Percentiles rank a stretch among this genome's conserved stretches.
phyloP scores from a whole-genome alignment of 2,329 filamentous ascomycete genomes.

The Exophiala sp. region DNA sequence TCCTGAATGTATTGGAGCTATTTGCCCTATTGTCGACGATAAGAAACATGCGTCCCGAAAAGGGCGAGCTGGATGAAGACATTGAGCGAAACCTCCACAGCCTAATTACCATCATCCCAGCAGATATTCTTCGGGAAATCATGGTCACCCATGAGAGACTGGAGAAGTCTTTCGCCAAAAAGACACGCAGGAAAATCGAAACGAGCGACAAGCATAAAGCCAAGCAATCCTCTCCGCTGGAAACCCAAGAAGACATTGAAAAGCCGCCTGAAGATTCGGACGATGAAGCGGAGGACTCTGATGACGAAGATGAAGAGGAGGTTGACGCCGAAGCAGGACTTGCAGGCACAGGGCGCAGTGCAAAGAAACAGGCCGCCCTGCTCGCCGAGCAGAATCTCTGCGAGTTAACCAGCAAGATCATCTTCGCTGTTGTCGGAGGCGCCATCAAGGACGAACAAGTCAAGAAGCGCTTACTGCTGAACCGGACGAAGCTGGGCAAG shows the following conservation, averaged over 20 bases:
- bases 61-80: slow-evolving; percentile 35
- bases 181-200: slow-evolving; percentile 41
- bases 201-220: slow-evolving; percentile 8
- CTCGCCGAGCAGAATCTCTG: slow-evolving; percentile 81
- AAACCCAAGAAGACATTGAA: slow-evolving; percentile 25
- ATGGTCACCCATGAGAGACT: slow-evolving; percentile 69
- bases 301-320: slow-evolving; percentile 76
- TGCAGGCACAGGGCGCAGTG: slow-evolving; percentile 30
- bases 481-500: slow-evolving; percentile 70
- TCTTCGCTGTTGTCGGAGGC: slow-evolving; percentile 69
- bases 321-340: slow-evolving; percentile 48
- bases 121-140: slow-evolving; percentile 59
- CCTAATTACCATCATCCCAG: slow-evolving; percentile 63
- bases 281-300: slow-evolving; percentile 51
- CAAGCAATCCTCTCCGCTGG: slow-evolving; percentile 3
- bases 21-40: slow-evolving; percentile 73
- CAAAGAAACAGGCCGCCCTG: slow-evolving; percentile 59
- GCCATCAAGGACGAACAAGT: slow-evolving; percentile 70
- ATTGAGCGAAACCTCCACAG: slow-evolving; percentile 52
- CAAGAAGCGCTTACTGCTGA: slow-evolving; percentile 66
- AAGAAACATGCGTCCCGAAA: slow-evolving; percentile 42
- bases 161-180: slow-evolving; percentile 72
- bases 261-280: slow-evolving; percentile 46
- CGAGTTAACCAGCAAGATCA: slow-evolving; percentile 75
- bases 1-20: slow-evolving; percentile 72